These are phyloP conservation scores for Cymbomonas tetramitiformis DNA, from an alignment of 139 green algal species.

Conservation along the genomic window DNA sequence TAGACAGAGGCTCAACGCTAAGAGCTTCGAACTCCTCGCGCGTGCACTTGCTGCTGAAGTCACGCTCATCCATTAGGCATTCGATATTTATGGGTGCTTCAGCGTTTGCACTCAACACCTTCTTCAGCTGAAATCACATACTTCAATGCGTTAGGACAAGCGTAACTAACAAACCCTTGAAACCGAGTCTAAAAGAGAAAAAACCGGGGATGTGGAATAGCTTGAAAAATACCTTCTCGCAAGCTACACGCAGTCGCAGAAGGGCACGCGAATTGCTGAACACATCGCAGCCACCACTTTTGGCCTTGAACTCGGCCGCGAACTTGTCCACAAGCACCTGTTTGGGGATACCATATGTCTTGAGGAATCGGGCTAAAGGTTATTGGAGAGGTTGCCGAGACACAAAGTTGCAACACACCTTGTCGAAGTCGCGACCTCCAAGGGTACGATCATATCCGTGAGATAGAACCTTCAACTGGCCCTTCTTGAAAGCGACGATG, in stretches of 20 bases:
- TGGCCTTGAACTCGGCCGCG: conserved; percentile 59
- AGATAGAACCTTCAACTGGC: conserved; percentile 63
- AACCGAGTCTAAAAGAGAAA: too few relatives aligned
- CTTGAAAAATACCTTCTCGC: too few relatives aligned
- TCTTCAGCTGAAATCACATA: too few relatives aligned
- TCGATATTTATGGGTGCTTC: conserved; percentile 77
- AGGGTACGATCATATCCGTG: conserved; percentile 81
- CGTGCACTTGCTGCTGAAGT: conserved; percentile 52
- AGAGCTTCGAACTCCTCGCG: conserved; percentile 79
- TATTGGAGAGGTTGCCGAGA: neutral
- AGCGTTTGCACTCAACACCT: conserved; percentile 81
- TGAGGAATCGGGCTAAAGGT: too few relatives aligned
- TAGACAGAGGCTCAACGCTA: conserved; percentile 38
- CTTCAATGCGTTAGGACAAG: too few relatives aligned
- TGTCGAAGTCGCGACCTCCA: conserved; percentile 76
- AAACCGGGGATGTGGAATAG: too few relatives aligned
- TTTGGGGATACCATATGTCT: too few relatives aligned
- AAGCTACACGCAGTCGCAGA: conserved; percentile 66
- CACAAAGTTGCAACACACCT: too few relatives aligned
- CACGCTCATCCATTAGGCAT: conserved; percentile 86
- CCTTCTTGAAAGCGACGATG: conserved; percentile 78
- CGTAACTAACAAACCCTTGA: too few relatives aligned
- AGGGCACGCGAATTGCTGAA: conserved; percentile 51
- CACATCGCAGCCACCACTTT: conserved; percentile 72
- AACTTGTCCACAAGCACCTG: conserved; percentile 85